phyloP scores from a whole-genome alignment of 306 rosid species.

The Morella rubra region DNA sequence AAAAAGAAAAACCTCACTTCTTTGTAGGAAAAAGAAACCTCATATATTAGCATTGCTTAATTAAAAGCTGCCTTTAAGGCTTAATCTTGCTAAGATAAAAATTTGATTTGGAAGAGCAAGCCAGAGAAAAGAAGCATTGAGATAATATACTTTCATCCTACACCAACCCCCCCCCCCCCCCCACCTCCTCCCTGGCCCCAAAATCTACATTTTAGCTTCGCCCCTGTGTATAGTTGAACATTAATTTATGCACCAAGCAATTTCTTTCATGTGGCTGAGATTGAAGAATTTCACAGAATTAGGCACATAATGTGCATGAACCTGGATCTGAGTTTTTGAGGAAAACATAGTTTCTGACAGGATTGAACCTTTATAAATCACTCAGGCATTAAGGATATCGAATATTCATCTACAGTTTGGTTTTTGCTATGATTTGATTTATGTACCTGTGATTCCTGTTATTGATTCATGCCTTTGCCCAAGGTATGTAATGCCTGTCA shows the following conservation, averaged over 20 bases:
- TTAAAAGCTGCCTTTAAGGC: background rate
- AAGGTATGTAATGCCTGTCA: background rate
- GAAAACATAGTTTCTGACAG: conserved; percentile 4
- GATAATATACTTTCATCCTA: too few species aligned
- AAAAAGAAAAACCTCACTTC: too few species aligned
- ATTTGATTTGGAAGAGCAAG: too few species aligned
- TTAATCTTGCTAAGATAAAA: background rate
- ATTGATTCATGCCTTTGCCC: background rate
- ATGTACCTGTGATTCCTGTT: background rate
- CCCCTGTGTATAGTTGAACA: too few species aligned
- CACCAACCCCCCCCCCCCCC: too few species aligned
- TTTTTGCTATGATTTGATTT: background rate
- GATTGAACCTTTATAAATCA: background rate
- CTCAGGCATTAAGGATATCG: background rate
- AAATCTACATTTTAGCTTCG: too few species aligned
- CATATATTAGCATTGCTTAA: background rate
- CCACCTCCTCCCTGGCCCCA: too few species aligned
- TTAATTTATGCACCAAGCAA: background rate
- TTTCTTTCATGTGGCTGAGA: background rate
- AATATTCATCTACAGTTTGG: too few species aligned
- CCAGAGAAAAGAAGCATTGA: too few species aligned
- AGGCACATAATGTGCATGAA: background rate
- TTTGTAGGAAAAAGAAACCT: too few species aligned
- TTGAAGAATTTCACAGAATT: conserved; percentile 3
- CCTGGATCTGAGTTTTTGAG: conserved; percentile 3